Evolutionary conservation across 345 rosid genomes (phyloP), one percentile per base, ranked within the genome.

Genomic region (Leavenworthia alabamica): DNA sequence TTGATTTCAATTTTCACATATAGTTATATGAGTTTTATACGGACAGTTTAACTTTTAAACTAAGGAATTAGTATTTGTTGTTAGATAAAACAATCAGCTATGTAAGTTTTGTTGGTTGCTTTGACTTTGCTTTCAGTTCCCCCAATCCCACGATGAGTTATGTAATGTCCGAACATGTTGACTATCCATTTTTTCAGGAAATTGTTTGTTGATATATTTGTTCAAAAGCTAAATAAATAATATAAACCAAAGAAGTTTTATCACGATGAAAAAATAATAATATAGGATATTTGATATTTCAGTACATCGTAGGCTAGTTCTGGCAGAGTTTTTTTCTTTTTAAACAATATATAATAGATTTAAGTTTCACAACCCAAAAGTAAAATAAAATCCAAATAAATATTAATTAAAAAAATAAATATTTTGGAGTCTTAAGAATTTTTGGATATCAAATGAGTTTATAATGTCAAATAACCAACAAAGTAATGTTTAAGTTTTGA

Each of bases 101-200:
- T 3, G n/a, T n/a, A 23, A 23, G 4, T 23, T 23, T 23, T 23
- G 24, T 23, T 59, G 13, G 44, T 60, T 13, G 53, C 4, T 60
- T 60, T 60, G 45, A 46, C 66, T 33, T 60, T 46, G 24, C 23
- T 60, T 31, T 60, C 40, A 0, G 2, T 17, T 32, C 17, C 41
- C 55, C 11, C 15, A 46, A 46, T 46, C 66, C 23, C 44, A 46
- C 32, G 55, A 60, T 56, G 44, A 14, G 24, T 56, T 37, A 53
- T 19, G 24, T 40, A 52, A 52, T 16, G 50, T 58, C 62, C 40
- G 27, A 42, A 42, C 39, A 43, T 58, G 41, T 44, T 14, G n/a
- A 22, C 55, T 46, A 33, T 60, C 66, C 0, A 14, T 60, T 3
- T 32, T 33, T 45, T 46, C 3, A 13, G 10, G 54, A 1, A 46